phyloP scores from a whole-genome alignment of 106 monocot genomes.

The Gastrodia elata region DNA sequence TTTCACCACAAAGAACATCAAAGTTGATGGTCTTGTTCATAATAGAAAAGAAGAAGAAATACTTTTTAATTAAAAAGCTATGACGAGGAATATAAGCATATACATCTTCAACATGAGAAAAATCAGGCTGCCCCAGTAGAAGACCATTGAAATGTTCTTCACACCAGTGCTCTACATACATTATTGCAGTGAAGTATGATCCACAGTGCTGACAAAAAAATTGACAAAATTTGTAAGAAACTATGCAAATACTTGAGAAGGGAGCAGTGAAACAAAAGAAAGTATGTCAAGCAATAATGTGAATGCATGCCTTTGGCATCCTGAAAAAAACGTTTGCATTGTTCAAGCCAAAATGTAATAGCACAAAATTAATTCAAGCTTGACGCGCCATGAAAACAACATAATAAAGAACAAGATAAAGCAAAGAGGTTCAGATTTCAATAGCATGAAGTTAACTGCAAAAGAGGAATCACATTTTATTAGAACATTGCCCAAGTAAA shows the following conservation, averaged over 20 bases:
- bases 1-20: background rate
- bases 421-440: too few species aligned
- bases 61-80: background rate
- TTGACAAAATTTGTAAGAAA: background rate
- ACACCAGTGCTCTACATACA: conserved; percentile 95
- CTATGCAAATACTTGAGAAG: background rate
- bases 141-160: conserved; percentile 75
- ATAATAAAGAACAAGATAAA: background rate
- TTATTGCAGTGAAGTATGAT: conserved; percentile 74
- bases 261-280: background rate
- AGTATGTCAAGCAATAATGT: background rate
- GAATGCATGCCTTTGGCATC: background rate
- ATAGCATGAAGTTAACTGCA: too few species aligned
- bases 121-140: conserved; percentile 65
- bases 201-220: conserved; percentile 52
- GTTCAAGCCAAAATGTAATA: background rate
- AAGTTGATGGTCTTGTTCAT: too few species aligned
- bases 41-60: background rate
- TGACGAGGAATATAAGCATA: conserved; percentile 11
- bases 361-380: background rate
- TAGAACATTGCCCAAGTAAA: too few species aligned
- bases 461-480: too few species aligned
- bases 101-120: conserved; percentile 59
- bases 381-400: background rate
- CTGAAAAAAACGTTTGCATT: background rate